Evolutionary conservation across 1,284 basidiomycete genomes (phyloP).

Genomic region (Microbotryum scabiosae): DNA sequence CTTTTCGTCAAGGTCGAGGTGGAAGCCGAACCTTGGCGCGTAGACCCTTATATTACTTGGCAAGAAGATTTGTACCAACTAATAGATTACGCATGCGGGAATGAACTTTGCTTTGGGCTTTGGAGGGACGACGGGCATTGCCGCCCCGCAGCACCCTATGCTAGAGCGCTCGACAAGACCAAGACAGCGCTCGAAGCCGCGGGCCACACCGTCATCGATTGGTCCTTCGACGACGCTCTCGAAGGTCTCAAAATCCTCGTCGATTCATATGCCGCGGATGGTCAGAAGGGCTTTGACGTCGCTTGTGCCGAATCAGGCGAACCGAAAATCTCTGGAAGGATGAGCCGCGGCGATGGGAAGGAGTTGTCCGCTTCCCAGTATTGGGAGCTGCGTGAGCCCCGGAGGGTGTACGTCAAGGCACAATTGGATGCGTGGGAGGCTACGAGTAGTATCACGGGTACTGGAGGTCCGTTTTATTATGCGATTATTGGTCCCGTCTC

Average conservation of each 20-base stretch:
- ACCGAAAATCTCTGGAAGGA: constrained; percentile 13
- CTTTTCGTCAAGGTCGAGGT: constrained; percentile 56
- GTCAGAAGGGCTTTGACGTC: constrained; percentile 24
- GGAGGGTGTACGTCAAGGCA: constrained; percentile 46
- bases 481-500: constrained; percentile 55
- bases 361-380: constrained; percentile 46
- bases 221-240: constrained; percentile 45
- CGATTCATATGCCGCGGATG: constrained; percentile 23
- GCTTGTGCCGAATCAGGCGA: constrained; percentile 34
- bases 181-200: constrained; percentile 54
- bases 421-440: constrained; percentile 53
- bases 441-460: constrained; percentile 44
- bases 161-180: constrained; percentile 53
- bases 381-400: constrained; percentile 46
- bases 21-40: constrained; percentile 56
- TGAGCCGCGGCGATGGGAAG: constrained; percentile 9
- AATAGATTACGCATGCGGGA: constrained; percentile 52
- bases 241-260: constrained; percentile 38
- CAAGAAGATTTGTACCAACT: constrained; percentile 53
- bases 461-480: constrained; percentile 52
- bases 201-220: constrained; percentile 52
- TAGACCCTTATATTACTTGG: constrained; percentile 54
- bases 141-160: constrained; percentile 64
- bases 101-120: constrained; percentile 54
- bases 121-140: constrained; percentile 54